Conservation (phyloP, 2,329 filamentous ascomycete species). For the Fusarium secorum region DNA sequence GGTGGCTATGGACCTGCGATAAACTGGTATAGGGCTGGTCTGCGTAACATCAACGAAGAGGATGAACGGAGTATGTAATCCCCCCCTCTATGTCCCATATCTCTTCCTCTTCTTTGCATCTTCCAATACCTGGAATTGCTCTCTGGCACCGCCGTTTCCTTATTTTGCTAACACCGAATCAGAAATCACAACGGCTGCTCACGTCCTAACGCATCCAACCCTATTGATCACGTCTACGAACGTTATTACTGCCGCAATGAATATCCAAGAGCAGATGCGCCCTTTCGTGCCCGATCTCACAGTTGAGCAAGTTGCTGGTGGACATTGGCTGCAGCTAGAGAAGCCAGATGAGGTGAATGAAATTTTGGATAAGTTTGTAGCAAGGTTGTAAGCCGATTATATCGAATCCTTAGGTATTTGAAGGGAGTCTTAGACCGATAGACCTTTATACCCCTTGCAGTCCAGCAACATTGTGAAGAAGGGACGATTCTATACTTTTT, state of each 20-base stretch:
- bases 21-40: background rate
- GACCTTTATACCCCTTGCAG: accelerated
- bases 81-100: no score
- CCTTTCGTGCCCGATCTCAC: background rate
- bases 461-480: no score
- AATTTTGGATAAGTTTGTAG: background rate
- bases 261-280: background rate
- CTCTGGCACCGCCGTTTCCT: accelerated
- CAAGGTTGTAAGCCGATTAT: background rate
- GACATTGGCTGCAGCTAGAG: background rate
- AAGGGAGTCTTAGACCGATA: background rate
- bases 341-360: background rate
- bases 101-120: no score
- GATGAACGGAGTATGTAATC: background rate
- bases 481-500: no score
- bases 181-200: background rate
- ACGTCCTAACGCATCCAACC: background rate
- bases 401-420: background rate
- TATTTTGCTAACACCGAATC: background rate
- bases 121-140: background rate
- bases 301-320: background rate
- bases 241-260: background rate
- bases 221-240: background rate
- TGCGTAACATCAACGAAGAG: background rate
- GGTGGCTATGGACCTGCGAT: background rate